These are phyloP conservation scores for Aureobasidium zeae DNA, from an alignment of 2,329 filamentous ascomycete species.

Conservation along the genomic window DNA sequence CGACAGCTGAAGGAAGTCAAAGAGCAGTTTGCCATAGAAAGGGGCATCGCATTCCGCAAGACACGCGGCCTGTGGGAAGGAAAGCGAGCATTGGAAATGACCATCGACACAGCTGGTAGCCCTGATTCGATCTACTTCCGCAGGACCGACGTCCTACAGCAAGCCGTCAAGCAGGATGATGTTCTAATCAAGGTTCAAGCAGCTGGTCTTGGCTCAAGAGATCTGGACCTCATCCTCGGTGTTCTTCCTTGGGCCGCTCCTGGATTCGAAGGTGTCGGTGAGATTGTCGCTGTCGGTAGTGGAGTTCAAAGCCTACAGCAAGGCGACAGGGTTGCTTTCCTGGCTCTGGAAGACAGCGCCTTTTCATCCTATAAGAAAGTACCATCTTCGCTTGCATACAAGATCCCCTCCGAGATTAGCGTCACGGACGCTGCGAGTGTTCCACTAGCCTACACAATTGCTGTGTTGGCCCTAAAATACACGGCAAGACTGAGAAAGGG, in stretches of 20 bases:
- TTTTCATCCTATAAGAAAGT: not conserved
- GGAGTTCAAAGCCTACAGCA: not conserved
- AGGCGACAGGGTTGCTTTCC: not conserved
- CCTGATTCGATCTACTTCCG: not conserved
- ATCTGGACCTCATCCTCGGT: not conserved
- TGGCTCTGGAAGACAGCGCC: not conserved
- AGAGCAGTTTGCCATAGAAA: not conserved
- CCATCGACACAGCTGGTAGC: not conserved
- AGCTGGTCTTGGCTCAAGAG: not conserved
- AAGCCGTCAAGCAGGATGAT: not conserved
- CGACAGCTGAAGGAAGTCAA: not conserved
- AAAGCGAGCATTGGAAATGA: not conserved
- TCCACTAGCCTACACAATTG: not conserved
- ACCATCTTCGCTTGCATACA: not conserved
- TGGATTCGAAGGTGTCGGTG: not conserved
- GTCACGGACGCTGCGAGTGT: not conserved
- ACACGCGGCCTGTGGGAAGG: not conserved
- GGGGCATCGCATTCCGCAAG: not conserved
- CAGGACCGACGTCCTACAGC: not conserved
- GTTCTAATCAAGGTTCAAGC: not conserved
- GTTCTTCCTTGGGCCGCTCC: not conserved
- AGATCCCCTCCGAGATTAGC: not conserved
- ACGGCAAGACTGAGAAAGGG: constrained; percentile 26
- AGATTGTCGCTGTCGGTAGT: not conserved
- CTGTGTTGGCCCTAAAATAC: not conserved